phyloP scores from a whole-genome alignment of 768 basidiomycete genomes.

The Tephrocybe sp. region DNA sequence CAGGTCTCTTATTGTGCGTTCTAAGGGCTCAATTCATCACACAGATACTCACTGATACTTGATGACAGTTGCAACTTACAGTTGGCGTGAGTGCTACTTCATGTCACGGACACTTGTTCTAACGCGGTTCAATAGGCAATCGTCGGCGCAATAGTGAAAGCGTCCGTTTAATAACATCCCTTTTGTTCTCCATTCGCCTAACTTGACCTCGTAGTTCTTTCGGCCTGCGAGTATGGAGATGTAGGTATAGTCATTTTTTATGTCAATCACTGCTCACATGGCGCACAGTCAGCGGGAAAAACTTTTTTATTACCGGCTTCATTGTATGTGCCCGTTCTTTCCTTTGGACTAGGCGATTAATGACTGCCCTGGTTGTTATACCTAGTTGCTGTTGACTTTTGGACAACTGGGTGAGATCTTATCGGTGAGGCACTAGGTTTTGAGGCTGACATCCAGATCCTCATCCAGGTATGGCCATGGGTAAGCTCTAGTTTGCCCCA shows the following conservation, averaged over 20 bases:
- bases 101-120: background rate
- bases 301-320: slow-evolving; percentile 49
- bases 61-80: slow-evolving; percentile 44
- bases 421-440: slow-evolving; percentile 8
- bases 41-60: slow-evolving; percentile 2
- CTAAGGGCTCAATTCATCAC: background rate
- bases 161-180: slow-evolving; percentile 22
- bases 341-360: background rate
- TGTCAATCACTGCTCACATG: background rate
- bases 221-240: slow-evolving; percentile 63
- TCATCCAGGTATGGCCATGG: slow-evolving; percentile 35
- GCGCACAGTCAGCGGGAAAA: slow-evolving; percentile 54
- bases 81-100: slow-evolving; percentile 35
- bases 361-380: background rate
- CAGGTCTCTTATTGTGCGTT: slow-evolving; percentile 54
- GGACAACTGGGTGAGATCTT: slow-evolving; percentile 46
- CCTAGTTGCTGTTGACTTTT: slow-evolving; percentile 44
- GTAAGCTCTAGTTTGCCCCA: slow-evolving; percentile 27
- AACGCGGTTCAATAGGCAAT: slow-evolving; percentile 36
- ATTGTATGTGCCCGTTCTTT: slow-evolving; percentile 36
- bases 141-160: slow-evolving; percentile 60
- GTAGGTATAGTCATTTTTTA: slow-evolving; percentile 31
- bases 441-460: slow-evolving; percentile 1
- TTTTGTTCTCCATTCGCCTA: background rate
- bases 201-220: slow-evolving; percentile 42